Conservation (phyloP, 2,329 filamentous ascomycete species). For the Aspergillus sp. region DNA sequence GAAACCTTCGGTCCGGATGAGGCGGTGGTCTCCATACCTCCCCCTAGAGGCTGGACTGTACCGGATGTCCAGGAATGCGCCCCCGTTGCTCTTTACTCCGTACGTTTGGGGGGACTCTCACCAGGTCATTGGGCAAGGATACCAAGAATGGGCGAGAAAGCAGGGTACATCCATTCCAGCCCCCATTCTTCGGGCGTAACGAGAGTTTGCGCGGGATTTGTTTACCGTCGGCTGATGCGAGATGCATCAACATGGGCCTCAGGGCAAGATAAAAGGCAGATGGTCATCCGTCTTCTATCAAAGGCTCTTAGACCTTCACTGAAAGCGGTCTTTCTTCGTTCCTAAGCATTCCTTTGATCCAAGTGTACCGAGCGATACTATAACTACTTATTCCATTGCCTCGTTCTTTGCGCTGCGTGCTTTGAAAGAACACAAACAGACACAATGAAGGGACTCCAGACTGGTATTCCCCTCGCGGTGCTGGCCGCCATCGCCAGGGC, state of each 20-base stretch:
- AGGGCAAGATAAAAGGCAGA: constrained; percentile 17
- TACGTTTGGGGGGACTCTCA: background rate
- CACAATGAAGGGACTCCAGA: constrained; percentile 37
- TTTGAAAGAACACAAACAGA: background rate
- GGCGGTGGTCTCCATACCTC: background rate
- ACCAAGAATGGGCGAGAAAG: background rate
- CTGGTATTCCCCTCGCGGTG: constrained; percentile 35
- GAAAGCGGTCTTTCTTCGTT: background rate
- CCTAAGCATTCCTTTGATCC: background rate
- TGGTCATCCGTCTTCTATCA: background rate
- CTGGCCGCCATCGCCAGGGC: constrained; percentile 32
- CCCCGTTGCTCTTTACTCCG: background rate
- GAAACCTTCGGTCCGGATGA: background rate
- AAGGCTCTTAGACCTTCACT: constrained; percentile 8
- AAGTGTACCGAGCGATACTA: background rate
- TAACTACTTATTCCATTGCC: background rate
- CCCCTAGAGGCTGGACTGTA: background rate
- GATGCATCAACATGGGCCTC: constrained; percentile 8
- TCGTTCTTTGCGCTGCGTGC: background rate
- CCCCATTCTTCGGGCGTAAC: constrained; percentile 14
- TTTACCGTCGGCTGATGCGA: constrained; percentile 8
- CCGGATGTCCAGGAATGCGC: background rate
- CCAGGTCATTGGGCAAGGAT: background rate
- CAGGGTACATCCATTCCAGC: constrained; percentile 15
- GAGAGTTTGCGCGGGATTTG: constrained; percentile 5